Evolutionary conservation across 2,329 filamentous ascomycete genomes (phyloP), one percentile per base, ranked within the genome.

Genomic region (Aspergillus costaricaensis): DNA sequence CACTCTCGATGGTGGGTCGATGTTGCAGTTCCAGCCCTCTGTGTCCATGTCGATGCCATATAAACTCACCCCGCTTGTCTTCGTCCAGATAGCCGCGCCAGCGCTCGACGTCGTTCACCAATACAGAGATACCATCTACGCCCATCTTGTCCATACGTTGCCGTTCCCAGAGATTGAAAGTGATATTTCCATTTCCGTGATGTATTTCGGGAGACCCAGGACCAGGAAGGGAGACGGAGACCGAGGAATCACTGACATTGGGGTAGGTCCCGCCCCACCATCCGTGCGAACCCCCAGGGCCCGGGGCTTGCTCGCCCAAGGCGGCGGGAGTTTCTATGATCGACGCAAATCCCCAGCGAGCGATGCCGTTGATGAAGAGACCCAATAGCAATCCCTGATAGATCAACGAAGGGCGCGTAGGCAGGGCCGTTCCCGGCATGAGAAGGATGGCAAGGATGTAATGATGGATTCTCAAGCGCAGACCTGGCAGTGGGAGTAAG

Each of bases 331-430:
- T 98, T 77, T 99, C 89, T 15, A 99, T 84, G 50, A 99, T 86
- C 1, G 90, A 85, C 63, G 92, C 93, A 74, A 96, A 99, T 0
- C 93, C 93, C 95, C 95, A 98, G 47, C 94, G 85, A 4, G 93
- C 94, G 61, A 96, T 87, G 55, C 95, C 94, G 73, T 97, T 97
- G 78, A 97, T 88, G 75, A 97, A 98, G 0, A 98, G 83, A 0
- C 95, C 95, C 7, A 98, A 80, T 0, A 99, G 82, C 1, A 99
- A 81, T 10, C 95, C 95, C 75, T 98, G 94, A 71, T 95, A 98
- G 2, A 96, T 76, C 8, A 98, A 81, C 0, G 88, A 89, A 0
- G 91, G 90, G 0, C 95, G 86, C 5, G 91, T 98, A 67, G 96
- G 93, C 75, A 98, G 87, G 56, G 87, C 88, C 0, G 95, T 98